Evolutionary conservation across 495 filamentous ascomycete species (phyloP).

Genomic region (Daldinia caldariorum): DNA sequence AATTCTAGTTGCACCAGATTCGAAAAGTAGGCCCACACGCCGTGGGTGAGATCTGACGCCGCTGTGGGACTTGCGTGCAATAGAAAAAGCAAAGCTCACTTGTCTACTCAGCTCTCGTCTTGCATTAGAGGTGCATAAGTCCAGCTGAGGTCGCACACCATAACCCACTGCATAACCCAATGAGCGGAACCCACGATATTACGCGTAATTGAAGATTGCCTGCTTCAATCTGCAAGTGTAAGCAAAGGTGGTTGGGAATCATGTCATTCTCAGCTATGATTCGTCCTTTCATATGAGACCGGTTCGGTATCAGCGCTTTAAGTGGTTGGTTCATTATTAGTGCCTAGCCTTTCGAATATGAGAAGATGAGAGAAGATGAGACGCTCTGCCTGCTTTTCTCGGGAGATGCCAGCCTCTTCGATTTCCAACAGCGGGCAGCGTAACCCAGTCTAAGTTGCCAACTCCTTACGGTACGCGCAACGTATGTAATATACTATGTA

Average conservation of each 20-base stretch:
- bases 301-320: slow-evolving; percentile 12
- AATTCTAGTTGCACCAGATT: slow-evolving; percentile 15
- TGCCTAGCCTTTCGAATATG: slow-evolving; percentile 33
- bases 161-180: slow-evolving; percentile 40
- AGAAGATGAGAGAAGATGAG: slow-evolving; percentile 20
- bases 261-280: slow-evolving; percentile 31
- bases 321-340: slow-evolving; percentile 33
- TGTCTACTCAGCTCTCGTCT: slow-evolving; percentile 41
- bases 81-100: slow-evolving; percentile 38
- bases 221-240: slow-evolving; percentile 40
- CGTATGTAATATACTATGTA: slow-evolving; percentile 13
- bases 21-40: slow-evolving; percentile 12
- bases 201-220: slow-evolving; percentile 44
- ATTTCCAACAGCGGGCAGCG: slow-evolving; percentile 17
- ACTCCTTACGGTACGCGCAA: slow-evolving; percentile 2
- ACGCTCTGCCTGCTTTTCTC: slow-evolving; percentile 15
- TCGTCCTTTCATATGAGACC: slow-evolving; percentile 26
- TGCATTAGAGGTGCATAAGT: slow-evolving; percentile 46
- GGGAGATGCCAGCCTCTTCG: slow-evolving; percentile 37
- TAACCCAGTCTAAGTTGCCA: slow-evolving; percentile 6
- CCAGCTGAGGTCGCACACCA: slow-evolving; percentile 29
- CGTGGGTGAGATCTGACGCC: slow-evolving; percentile 21
- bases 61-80: slow-evolving; percentile 20
- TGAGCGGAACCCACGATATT: slow-evolving; percentile 46
- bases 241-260: slow-evolving; percentile 37